Evolutionary conservation across 768 basidiomycete genomes (phyloP).

Genomic region (Lactarius psammicola): DNA sequence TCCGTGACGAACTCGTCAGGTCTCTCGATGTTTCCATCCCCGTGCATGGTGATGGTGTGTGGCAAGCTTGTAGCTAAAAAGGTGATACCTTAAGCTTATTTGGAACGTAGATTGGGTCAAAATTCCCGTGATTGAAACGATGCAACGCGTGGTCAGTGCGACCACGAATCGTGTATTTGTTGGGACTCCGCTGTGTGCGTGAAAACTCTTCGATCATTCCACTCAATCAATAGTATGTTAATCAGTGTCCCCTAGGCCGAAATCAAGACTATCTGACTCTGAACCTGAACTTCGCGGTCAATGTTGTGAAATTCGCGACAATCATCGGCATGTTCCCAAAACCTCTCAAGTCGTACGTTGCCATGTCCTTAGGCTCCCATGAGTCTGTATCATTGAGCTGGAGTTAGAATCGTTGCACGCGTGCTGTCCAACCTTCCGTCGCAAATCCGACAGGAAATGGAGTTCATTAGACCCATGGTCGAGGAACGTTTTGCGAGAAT

Average conservation of each 20-base stretch:
- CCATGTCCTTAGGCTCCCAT: not conserved
- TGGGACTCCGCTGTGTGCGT: not conserved
- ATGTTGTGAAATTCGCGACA: not conserved
- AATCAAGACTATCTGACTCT: not conserved
- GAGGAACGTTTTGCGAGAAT: constrained; percentile 8
- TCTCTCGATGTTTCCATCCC: not conserved
- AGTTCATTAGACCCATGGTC: constrained; percentile 8
- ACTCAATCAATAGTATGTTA: not conserved
- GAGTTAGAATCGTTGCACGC: not conserved
- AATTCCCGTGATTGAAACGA: not conserved
- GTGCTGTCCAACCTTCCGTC: not conserved
- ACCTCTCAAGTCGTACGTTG: not conserved
- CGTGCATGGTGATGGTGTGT: not conserved
- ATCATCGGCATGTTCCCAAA: not conserved
- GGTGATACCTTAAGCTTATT: not conserved
- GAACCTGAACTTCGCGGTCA: not conserved
- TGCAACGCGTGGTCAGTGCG: not conserved
- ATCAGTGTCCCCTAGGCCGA: not conserved
- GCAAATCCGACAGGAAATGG: not conserved
- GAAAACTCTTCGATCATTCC: not conserved
- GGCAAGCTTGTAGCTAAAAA: not conserved
- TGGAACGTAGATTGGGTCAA: not conserved
- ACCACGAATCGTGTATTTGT: not conserved
- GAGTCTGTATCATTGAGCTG: not conserved
- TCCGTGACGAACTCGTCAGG: not conserved